phyloP scores from a whole-genome alignment of 1,284 basidiomycete species.

The Chondrostereum purpureum region DNA sequence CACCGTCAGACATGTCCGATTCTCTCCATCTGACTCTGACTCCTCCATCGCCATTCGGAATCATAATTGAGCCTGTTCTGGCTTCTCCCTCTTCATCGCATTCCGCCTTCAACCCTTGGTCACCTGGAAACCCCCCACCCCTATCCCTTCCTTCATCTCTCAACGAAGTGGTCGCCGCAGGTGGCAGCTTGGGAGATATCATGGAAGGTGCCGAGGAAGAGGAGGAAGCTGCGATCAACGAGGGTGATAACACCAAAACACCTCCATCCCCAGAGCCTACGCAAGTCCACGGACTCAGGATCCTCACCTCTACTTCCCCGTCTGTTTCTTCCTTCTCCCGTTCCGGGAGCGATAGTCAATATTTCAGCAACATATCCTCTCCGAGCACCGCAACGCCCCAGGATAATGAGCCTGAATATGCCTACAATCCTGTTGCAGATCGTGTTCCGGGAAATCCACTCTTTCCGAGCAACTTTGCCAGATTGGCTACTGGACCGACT shows the following conservation, averaged over 20 bases:
- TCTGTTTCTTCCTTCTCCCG: neutral
- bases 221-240: slow-evolving; percentile 38
- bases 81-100: slow-evolving; percentile 15
- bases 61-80: slow-evolving; percentile 27
- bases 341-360: neutral
- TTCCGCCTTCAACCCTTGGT: slow-evolving; percentile 5
- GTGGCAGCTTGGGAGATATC: slow-evolving; percentile 42
- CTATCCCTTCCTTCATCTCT: slow-evolving; percentile 29
- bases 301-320: slow-evolving; percentile 36
- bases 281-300: slow-evolving; percentile 55
- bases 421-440: slow-evolving; percentile 35
- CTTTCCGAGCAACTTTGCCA: slow-evolving; percentile 62
- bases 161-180: slow-evolving; percentile 17
- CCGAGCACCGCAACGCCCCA: neutral
- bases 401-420: slow-evolving; percentile 18
- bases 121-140: slow-evolving; percentile 25
- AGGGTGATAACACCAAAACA: slow-evolving; percentile 15
- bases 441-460: slow-evolving; percentile 56
- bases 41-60: too few relatives aligned
- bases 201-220: slow-evolving; percentile 46
- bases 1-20: neutral
- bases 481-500: slow-evolving; percentile 50
- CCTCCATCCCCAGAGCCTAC: slow-evolving; percentile 19
- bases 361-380: neutral
- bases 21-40: too few relatives aligned